phyloP scores from a whole-genome alignment of 2,329 filamentous ascomycete species.

The Phyllosticta capitalensis region DNA sequence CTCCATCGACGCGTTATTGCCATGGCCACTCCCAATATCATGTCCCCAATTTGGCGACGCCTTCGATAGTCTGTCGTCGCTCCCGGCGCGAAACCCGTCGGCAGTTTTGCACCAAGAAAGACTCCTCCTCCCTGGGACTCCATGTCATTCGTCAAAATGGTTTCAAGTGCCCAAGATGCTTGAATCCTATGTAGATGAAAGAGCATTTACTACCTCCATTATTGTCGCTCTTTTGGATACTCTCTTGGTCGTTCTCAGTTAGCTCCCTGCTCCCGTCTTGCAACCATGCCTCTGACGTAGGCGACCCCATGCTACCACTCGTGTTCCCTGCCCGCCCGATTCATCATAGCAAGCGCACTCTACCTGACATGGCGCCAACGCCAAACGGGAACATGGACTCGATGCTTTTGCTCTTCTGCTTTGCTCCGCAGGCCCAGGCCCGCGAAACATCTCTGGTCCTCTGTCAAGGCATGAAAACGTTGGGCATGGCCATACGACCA shows the following conservation, averaged over 20 bases:
- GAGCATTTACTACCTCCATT: no score
- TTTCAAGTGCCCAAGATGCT: no score
- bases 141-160: no score
- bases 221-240: no score
- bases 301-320: neutral
- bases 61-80: neutral
- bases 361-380: neutral
- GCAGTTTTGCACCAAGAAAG: neutral
- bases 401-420: neutral
- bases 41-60: neutral
- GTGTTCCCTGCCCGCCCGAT: neutral
- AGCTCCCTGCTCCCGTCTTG: neutral
- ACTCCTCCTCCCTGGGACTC: no score
- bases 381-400: neutral
- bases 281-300: neutral
- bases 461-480: conserved; percentile 1
- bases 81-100: neutral
- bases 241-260: neutral
- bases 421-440: neutral
- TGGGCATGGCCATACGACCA: neutral
- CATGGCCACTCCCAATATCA: neutral
- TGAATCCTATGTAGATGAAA: no score
- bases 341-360: neutral
- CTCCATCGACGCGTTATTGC: neutral
- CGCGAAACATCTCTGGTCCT: neutral